These are phyloP conservation scores for Salix arbutifolia DNA, from an alignment of 345 rosid genomes.

Conservation along the genomic window DNA sequence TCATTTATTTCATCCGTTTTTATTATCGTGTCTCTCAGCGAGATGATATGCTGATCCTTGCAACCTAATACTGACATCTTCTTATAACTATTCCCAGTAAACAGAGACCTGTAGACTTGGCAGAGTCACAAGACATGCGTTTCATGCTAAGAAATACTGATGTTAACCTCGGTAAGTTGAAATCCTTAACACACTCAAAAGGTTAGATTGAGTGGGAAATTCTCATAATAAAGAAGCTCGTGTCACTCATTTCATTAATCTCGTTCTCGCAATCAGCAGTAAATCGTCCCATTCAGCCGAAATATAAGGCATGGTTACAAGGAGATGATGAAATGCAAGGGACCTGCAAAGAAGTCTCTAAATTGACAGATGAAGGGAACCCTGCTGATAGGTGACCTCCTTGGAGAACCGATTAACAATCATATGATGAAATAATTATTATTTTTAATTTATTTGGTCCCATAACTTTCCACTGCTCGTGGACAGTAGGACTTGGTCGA, in stretches of 20 bases:
- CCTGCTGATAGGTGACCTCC: conserved; percentile 29
- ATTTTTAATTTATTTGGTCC: not conserved
- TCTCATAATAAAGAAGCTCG: not conserved
- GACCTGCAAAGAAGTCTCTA: conserved; percentile 24
- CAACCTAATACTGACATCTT: conserved; percentile 14
- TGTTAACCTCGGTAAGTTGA: conserved; percentile 60
- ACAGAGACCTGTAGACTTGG: conserved; percentile 75
- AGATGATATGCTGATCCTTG: not conserved
- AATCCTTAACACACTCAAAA: not conserved
- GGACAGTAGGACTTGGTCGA: conserved; percentile 28
- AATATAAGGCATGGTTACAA: conserved; percentile 26
- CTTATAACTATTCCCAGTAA: conserved; percentile 39
- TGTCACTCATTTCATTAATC: conserved; percentile 20
- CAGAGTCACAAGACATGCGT: conserved; percentile 83
- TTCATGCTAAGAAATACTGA: conserved; percentile 56
- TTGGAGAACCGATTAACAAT: conserved; percentile 8
- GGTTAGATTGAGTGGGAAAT: not conserved
- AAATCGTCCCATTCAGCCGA: conserved; percentile 35
- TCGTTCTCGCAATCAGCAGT: conserved; percentile 32
- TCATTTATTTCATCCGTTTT: not conserved
- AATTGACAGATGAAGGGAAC: conserved; percentile 30
- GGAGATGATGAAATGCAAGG: conserved; percentile 32
- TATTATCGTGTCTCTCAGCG: not conserved
- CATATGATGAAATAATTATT: not conserved
- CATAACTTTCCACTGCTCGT: conserved; percentile 4